These are phyloP conservation scores for Ophiostoma tasmaniense DNA, from an alignment of 2,329 filamentous ascomycete genomes.

Conservation along the genomic window DNA sequence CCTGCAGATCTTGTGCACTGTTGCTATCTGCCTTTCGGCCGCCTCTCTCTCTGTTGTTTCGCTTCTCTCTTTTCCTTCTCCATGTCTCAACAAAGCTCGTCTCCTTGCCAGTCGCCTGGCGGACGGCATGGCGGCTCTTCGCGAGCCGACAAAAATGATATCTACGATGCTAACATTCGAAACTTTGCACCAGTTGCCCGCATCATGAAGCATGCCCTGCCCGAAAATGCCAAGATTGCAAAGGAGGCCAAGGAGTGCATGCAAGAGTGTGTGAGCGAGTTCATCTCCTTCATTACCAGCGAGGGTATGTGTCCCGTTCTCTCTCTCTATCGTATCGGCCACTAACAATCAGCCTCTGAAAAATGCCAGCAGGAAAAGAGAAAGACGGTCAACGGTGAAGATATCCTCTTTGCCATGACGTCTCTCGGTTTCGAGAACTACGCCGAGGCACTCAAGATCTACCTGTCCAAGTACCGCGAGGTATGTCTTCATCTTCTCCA, in stretches of 20 bases:
- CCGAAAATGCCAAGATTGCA: conserved; percentile 97
- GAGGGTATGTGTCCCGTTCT: conserved; percentile 59
- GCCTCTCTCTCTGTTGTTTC: background rate
- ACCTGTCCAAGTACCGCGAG: conserved; percentile 94
- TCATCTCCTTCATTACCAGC: conserved; percentile 99
- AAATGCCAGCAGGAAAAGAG: conserved; percentile 99
- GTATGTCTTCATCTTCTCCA: conserved; percentile 45
- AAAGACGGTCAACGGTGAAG: conserved; percentile 98
- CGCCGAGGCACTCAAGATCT: conserved; percentile 94
- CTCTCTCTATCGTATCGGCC: background rate
- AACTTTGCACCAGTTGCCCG: conserved; percentile 94
- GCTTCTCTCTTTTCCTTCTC: conserved; percentile 21
- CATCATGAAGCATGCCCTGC: conserved; percentile 97
- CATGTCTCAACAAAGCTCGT: conserved; percentile 52
- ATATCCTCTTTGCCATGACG: conserved; percentile 98
- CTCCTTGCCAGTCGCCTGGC: conserved; percentile 40
- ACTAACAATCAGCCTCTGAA: conserved; percentile 68
- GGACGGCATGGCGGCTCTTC: conserved; percentile 35
- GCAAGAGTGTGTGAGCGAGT: conserved; percentile 99
- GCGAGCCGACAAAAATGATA: conserved; percentile 41
- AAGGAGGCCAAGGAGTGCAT: conserved; percentile 99
- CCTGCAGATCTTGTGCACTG: conserved; percentile 6
- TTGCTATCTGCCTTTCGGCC: background rate
- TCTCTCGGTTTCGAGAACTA: conserved; percentile 99
- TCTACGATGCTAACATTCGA: conserved; percentile 83